phyloP scores from a whole-genome alignment of 345 rosid species.

The Citrus reticulata region DNA sequence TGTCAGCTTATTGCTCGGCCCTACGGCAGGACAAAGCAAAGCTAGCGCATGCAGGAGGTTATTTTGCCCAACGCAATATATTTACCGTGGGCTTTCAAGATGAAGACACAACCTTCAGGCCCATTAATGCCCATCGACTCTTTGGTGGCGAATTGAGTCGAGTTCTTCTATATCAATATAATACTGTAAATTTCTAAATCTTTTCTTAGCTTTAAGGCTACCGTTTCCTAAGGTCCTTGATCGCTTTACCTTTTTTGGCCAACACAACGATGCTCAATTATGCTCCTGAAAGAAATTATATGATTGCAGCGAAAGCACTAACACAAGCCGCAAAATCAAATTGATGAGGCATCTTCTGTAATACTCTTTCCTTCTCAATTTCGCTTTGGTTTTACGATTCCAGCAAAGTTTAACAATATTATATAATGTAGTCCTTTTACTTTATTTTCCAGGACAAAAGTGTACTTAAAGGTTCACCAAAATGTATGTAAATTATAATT shows the following conservation, averaged over 20 bases:
- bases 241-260: neutral
- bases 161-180: neutral
- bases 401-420: neutral
- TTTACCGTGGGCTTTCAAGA: too few relatives aligned
- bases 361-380: neutral
- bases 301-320: neutral
- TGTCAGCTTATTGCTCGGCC: too few relatives aligned
- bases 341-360: neutral
- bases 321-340: neutral
- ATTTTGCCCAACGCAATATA: too few relatives aligned
- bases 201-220: neutral
- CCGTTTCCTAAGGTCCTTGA: neutral
- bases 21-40: too few relatives aligned
- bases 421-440: neutral
- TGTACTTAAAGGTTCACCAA: neutral
- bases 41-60: too few relatives aligned
- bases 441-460: neutral
- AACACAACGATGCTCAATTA: neutral
- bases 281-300: neutral
- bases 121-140: too few relatives aligned
- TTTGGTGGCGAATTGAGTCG: neutral
- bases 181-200: neutral
- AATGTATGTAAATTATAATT: neutral
- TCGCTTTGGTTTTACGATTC: conserved; percentile 22
- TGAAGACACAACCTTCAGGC: too few relatives aligned